phyloP scores from a whole-genome alignment of 306 rosid species.

The Ochetophila trinervis region DNA sequence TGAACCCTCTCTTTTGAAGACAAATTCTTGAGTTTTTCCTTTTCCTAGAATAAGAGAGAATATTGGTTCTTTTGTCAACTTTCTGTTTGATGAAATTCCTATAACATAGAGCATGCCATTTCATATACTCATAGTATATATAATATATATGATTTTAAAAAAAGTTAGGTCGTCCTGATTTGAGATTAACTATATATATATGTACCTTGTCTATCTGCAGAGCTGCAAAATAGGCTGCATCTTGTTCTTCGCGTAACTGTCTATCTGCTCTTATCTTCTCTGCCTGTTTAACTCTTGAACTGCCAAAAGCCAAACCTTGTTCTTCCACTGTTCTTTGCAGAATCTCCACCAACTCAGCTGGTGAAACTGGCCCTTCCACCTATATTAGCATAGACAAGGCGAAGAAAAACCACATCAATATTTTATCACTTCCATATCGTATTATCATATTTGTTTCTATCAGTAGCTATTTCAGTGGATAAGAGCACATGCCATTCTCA shows the following conservation, averaged over 20 bases:
- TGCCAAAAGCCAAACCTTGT: constrained; percentile 67
- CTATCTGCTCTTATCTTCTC: constrained; percentile 62
- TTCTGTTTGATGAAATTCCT: background rate
- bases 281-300: constrained; percentile 44
- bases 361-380: constrained; percentile 79
- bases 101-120: constrained; percentile 6
- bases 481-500: background rate
- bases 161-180: no score
- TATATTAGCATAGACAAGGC: constrained; percentile 20
- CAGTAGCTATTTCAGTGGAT: background rate
- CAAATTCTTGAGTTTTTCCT: constrained; percentile 36
- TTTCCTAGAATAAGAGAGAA: constrained; percentile 41
- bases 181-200: background rate
- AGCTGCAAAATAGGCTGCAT: constrained; percentile 70
- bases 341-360: constrained; percentile 76
- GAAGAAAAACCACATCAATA: background rate
- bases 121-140: background rate
- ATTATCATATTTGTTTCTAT: background rate
- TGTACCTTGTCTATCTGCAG: constrained; percentile 60
- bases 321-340: constrained; percentile 84
- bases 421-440: background rate
- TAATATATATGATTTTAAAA: no score
- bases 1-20: constrained; percentile 31
- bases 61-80: constrained; percentile 12
- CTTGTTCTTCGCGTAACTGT: constrained; percentile 74